Evolutionary conservation across 768 basidiomycete species (phyloP), one percentile per base, ranked within the genome.

Genomic region (Russula vinacea): DNA sequence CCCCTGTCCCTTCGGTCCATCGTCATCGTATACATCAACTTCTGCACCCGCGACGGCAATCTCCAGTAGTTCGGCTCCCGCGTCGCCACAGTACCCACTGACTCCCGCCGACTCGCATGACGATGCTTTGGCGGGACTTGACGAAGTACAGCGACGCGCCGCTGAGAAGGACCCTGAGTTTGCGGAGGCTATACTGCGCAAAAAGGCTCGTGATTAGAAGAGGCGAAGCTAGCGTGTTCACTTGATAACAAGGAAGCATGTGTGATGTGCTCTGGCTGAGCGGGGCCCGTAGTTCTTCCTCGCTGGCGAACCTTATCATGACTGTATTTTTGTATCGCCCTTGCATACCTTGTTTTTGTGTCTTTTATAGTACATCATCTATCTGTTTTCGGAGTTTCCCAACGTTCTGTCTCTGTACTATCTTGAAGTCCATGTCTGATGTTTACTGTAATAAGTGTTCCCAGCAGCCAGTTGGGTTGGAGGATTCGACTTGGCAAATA

Each of bases 161-260:
- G 87, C 85, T 4, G 83, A 81, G 68, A 77, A 78, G 35, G 81
- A 84, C 67, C 86, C 88, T 4, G 92, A 92, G 71, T 93, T 87
- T 69, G 88, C 88, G 13, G 91, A 87, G 39, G 92, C 92, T 0
- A 75, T 94, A 56, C 77, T 83, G 69, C 78, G 88, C 55, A 85
- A 86, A 71, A 81, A 82, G 68, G 84, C 87, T 56, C 83, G 88
- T 19, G 87, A 93, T 76, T 85, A 4, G 94, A 90, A 74, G 87
- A 90, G 64, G 94, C 87, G 6, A 87, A 88, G 76, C 74, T 94
- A 62, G 75, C 83, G 73, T 96, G 94, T 72, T 92, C 90, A 67
- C 70, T 96, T 55, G 93, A 95, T 75, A 96, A 96, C 77, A 94
- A 94, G 80, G 94, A 96, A 60, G 92, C 90, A 1, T 96, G 93